Evolutionary conservation across 441 rosid genomes (phyloP).

Genomic region (Jatropha podagrica): DNA sequence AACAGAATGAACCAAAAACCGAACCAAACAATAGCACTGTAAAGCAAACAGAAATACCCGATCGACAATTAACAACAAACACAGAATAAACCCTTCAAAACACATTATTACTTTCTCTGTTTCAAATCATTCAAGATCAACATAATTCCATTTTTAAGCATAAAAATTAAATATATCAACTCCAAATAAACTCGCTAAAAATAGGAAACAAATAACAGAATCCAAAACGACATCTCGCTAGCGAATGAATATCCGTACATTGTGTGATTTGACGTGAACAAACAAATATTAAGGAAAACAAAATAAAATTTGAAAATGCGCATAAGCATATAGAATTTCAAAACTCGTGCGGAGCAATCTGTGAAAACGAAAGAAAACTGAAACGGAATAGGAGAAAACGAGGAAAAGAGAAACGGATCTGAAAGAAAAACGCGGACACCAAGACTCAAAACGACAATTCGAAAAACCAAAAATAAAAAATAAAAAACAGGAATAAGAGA

Average conservation of each 20-base stretch:
- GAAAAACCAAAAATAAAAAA: neutral
- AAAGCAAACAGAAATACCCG: constrained; percentile 4
- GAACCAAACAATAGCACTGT: constrained; percentile 4
- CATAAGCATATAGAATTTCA: neutral
- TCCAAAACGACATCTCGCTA: constrained; percentile 3
- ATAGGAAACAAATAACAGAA: neutral
- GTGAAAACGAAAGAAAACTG: neutral
- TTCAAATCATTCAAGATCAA: constrained; percentile 3
- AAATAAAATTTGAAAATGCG: constrained; percentile 1
- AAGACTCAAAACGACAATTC: constrained; percentile 5
- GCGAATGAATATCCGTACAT: constrained; percentile 32
- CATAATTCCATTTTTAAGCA: constrained; percentile 13
- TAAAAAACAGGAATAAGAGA: constrained; percentile 3
- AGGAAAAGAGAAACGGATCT: constrained; percentile 22
- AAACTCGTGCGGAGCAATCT: neutral
- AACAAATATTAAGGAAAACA: neutral
- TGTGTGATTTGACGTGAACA: constrained; percentile 26
- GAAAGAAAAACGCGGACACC: constrained; percentile 6
- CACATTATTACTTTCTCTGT: neutral
- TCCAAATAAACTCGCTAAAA: neutral
- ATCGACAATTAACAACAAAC: neutral
- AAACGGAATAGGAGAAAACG: constrained; percentile 1
- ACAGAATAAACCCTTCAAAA: constrained; percentile 5
- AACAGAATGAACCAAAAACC: constrained; percentile 3
- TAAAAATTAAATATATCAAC: neutral